Evolutionary conservation across 2,329 filamentous ascomycete genomes (phyloP).

Genomic region (Chaetomiaceae sp.): DNA sequence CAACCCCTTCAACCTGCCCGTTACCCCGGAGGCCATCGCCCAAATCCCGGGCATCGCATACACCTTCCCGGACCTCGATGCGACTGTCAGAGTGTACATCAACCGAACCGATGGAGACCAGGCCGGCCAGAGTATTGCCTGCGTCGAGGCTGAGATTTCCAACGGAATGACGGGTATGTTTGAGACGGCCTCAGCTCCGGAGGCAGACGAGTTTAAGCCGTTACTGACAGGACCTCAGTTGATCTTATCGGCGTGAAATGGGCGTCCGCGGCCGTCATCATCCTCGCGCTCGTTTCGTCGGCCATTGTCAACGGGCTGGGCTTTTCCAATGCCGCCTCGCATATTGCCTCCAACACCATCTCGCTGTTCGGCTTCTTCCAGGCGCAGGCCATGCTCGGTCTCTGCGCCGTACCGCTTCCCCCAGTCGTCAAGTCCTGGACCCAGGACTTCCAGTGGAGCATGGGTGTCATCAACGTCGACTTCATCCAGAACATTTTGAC

Average conservation of each 20-base stretch:
- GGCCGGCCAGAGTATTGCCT: conserved; percentile 60
- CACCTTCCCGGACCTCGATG: conserved; percentile 77
- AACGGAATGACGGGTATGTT: conserved; percentile 64
- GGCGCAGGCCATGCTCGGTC: conserved; percentile 76
- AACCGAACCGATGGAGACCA: conserved; percentile 51
- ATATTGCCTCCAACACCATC: conserved; percentile 78
- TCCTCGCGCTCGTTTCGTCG: conserved; percentile 69
- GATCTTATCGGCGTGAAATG: conserved; percentile 77
- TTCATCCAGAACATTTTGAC: conserved; percentile 78
- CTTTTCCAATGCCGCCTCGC: conserved; percentile 81
- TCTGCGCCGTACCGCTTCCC: conserved; percentile 69
- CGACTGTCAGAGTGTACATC: conserved; percentile 69
- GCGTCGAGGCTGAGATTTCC: conserved; percentile 73
- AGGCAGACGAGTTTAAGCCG: too few relatives aligned
- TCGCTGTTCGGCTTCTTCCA: conserved; percentile 87
- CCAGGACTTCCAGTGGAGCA: conserved; percentile 88
- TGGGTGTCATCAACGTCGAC: conserved; percentile 76
- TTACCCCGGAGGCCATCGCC: conserved; percentile 51
- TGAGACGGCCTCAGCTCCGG: neutral
- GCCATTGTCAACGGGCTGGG: conserved; percentile 78
- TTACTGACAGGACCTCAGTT: conserved; percentile 39
- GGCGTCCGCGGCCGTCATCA: conserved; percentile 73
- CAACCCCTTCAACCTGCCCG: conserved; percentile 54
- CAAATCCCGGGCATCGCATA: conserved; percentile 75
- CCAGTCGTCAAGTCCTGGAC: conserved; percentile 83